Evolutionary conservation across 1,284 basidiomycete genomes (phyloP).

Genomic region (Leccinum variabile): DNA sequence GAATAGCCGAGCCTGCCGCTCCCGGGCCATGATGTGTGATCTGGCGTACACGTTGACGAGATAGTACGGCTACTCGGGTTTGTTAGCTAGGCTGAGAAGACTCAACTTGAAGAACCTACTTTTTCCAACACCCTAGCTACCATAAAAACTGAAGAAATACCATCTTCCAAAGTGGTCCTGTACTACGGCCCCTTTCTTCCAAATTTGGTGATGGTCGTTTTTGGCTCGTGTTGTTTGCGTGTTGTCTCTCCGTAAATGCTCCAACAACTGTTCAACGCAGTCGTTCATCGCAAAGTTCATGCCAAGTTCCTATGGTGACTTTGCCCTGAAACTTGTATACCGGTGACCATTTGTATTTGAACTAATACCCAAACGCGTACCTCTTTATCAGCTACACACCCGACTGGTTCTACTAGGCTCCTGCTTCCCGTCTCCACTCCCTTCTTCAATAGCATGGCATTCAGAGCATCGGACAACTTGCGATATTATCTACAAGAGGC

Average conservation of each 20-base stretch:
- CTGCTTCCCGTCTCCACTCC: constrained; percentile 1
- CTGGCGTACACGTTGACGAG: not conserved
- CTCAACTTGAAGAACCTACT: not conserved
- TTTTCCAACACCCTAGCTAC: not conserved
- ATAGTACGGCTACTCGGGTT: not conserved
- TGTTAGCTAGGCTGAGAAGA: not conserved
- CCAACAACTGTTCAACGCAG: not conserved
- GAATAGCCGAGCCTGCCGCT: not conserved
- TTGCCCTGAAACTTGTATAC: not conserved
- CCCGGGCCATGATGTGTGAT: not conserved
- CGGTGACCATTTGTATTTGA: not conserved
- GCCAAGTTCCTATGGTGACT: constrained; percentile 27
- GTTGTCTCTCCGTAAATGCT: constrained; percentile 13
- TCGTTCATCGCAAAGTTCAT: constrained; percentile 1
- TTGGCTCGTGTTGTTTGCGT: constrained; percentile 11
- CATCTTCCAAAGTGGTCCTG: not conserved
- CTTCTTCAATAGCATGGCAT: constrained; percentile 23
- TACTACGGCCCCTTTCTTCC: not conserved
- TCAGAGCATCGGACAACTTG: constrained; percentile 45
- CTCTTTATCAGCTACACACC: not conserved
- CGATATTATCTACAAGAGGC: constrained; percentile 47
- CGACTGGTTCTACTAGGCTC: not conserved
- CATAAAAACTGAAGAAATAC: not conserved
- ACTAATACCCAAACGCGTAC: not conserved
- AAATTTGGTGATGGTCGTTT: constrained; percentile 6